Conservation (phyloP, 371 early-diverging fungal species). For the Apophysomyces variabilis region DNA sequence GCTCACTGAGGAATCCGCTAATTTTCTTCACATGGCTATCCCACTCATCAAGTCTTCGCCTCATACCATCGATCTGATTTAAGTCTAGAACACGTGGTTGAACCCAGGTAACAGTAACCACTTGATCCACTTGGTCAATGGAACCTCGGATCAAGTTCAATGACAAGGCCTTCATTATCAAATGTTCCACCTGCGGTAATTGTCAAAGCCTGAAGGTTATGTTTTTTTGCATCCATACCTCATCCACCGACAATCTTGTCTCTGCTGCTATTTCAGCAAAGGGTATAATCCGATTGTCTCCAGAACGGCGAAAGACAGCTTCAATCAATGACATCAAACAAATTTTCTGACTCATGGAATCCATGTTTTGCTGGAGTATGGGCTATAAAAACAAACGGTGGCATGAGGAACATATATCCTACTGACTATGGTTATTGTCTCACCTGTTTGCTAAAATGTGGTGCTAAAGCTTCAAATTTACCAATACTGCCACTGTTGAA, state of each 20-base stretch:
- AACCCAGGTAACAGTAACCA: conserved; percentile 92
- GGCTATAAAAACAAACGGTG: conserved; percentile 50
- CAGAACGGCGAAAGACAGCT: conserved; percentile 85
- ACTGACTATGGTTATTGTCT: background rate
- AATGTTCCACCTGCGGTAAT: conserved; percentile 83
- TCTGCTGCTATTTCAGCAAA: conserved; percentile 89
- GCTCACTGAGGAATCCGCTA: conserved; percentile 61
- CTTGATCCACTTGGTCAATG: conserved; percentile 93
- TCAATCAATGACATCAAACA: conserved; percentile 97
- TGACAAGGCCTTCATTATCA: conserved; percentile 96
- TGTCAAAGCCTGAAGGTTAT: background rate
- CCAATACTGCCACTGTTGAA: conserved; percentile 96
- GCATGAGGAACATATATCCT: background rate
- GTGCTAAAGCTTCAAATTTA: conserved; percentile 82
- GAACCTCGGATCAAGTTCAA: conserved; percentile 91
- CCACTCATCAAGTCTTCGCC: conserved; percentile 63
- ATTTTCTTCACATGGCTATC: conserved; percentile 61
- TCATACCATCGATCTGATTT: conserved; percentile 84
- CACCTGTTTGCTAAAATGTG: conserved; percentile 79
- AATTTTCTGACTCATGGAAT: conserved; percentile 90
- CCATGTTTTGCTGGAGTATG: conserved; percentile 74
- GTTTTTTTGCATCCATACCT: conserved; percentile 34
- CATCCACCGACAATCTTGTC: conserved; percentile 83
- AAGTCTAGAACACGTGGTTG: conserved; percentile 95
- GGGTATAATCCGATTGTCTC: conserved; percentile 80